phyloP scores from a whole-genome alignment of 257 asterid genomes.

The Lantana camara region DNA sequence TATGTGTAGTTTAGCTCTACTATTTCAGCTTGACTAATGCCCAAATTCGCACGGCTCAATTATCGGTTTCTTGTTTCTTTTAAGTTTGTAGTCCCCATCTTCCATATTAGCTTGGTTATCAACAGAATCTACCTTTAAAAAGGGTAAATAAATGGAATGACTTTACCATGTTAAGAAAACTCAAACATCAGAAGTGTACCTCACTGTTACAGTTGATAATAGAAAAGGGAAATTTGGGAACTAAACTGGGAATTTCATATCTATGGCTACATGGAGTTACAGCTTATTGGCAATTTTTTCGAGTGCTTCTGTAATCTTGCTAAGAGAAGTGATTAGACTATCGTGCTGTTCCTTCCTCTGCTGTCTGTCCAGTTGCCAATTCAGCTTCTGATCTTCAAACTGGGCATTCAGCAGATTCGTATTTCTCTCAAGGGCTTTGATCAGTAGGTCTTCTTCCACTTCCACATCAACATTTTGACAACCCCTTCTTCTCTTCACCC shows the following conservation, averaged over 20 bases:
- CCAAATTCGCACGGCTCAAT: slow-evolving; percentile 1
- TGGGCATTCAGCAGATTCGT: slow-evolving; percentile 43
- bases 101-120: background rate
- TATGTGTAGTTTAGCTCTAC: slow-evolving; percentile 4
- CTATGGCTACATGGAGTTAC: slow-evolving; percentile 17
- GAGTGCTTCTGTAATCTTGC: slow-evolving; percentile 56
- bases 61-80: background rate
- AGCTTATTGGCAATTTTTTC: slow-evolving; percentile 57
- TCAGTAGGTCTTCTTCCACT: slow-evolving; percentile 22
- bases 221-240: slow-evolving; percentile 9
- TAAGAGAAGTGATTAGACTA: slow-evolving; percentile 45
- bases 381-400: slow-evolving; percentile 51
- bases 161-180: background rate
- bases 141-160: slow-evolving; percentile 8
- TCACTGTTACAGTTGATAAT: background rate
- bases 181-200: slow-evolving; percentile 8
- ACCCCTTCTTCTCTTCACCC: slow-evolving; percentile 46
- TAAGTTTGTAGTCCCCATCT: background rate
- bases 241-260: slow-evolving; percentile 4
- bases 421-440: slow-evolving; percentile 52
- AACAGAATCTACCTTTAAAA: slow-evolving; percentile 1
- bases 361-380: slow-evolving; percentile 40
- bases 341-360: slow-evolving; percentile 53
- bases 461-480: slow-evolving; percentile 28
- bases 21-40: slow-evolving; percentile 3